Evolutionary conservation across 2,329 filamentous ascomycete species (phyloP).

Genomic region (Lasiodiplodia hormozganensis): DNA sequence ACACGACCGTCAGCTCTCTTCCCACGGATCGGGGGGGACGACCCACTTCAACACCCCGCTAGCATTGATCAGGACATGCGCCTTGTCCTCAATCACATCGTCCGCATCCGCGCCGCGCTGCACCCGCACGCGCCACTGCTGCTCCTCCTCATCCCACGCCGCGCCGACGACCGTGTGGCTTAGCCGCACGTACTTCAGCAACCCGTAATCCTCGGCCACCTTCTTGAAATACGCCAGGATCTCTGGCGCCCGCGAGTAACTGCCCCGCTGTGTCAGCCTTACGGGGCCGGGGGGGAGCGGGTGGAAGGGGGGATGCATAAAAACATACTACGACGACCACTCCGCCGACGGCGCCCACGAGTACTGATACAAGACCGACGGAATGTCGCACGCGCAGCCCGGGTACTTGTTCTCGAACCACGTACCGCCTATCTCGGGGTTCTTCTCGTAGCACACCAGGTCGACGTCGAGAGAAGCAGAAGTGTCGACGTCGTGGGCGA

Average conservation of each 20-base stretch:
- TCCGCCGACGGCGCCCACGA: background rate
- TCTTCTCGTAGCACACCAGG: conserved; percentile 57
- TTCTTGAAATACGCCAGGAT: conserved; percentile 11
- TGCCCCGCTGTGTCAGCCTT: conserved; percentile 31
- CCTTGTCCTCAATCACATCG: conserved; percentile 42
- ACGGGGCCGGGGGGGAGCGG: too few relatives aligned
- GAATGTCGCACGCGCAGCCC: conserved; percentile 53
- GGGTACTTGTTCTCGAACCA: conserved; percentile 55
- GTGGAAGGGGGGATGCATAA: too few relatives aligned
- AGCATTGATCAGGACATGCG: conserved; percentile 53
- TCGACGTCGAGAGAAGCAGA: conserved; percentile 48
- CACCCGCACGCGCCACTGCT: conserved; percentile 49
- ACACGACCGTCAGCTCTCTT: background rate
- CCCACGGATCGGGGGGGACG: too few relatives aligned
- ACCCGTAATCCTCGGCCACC: background rate
- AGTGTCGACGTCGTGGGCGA: conserved; percentile 40
- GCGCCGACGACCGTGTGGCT: background rate
- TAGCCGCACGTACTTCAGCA: background rate
- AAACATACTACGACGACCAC: background rate
- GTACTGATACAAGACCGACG: background rate
- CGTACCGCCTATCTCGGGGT: conserved; percentile 52
- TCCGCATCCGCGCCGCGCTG: conserved; percentile 38
- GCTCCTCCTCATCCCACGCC: conserved; percentile 52
- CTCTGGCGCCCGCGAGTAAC: background rate
- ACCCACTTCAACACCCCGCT: conserved; percentile 50